Evolutionary conservation across 148 eudicot genomes (phyloP), one percentile per base, ranked within the genome.

Genomic region (Pouteria glomerata): DNA sequence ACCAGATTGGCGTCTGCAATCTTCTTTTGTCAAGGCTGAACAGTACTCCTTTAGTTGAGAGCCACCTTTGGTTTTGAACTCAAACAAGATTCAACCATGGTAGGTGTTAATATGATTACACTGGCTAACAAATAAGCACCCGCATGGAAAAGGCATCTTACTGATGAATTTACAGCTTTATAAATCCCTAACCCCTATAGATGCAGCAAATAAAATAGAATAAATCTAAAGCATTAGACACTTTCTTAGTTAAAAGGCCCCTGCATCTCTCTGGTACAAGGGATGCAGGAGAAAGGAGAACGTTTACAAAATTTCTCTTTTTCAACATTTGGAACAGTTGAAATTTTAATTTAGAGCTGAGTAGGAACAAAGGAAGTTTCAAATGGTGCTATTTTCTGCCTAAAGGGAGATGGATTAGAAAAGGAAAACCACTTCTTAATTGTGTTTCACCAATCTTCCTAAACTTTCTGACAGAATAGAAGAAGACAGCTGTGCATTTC

Each of bases 31-130:
- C 80, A 94, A 85, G 57, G 93, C 86, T 52, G 91, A 74, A 74
- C 98, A 94, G 58, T 94, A 94, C 78, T 94, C 97, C 76, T 94
- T 90, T 33, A 94, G 80, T 77, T 89, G 97, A 56, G 98, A 85
- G 16, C 97, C 98, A 52, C 93, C 96, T 85, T 89, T 94, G 66
- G 93, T 87, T 82, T 91, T 94, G 71, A 94, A 94, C 97, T 93
- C 87, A 1, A 74, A 81, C 51, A 68, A 69, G 29, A 47, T 45
- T 29, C 57, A 71, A 71, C 45, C 1, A 29, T n/a, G 13, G 30
- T 18, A 34, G 52, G 4, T 7, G 18, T 47, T 21, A 70, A 58
- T 27, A 57, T 57, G 64, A 47, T 8, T 29, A 42, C 0, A 53
- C 5, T 11, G 47, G 61, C 19, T 51, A 42, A 64, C 23, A 41